Evolutionary conservation across 306 rosid genomes (phyloP), one percentile per base, ranked within the genome.

Genomic region (Quercus aquifolioides): DNA sequence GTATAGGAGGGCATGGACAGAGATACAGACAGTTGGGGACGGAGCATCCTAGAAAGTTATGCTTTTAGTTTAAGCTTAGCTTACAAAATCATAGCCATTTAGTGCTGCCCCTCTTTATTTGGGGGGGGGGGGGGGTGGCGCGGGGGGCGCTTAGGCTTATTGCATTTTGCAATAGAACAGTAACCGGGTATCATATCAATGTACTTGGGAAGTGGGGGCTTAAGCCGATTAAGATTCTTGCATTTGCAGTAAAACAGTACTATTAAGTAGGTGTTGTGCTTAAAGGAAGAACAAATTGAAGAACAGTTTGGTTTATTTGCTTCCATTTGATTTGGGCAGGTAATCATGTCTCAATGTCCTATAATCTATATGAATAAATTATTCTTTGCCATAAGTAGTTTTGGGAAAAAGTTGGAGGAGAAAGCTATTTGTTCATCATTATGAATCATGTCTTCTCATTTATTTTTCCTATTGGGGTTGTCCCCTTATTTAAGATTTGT

Each of bases 11-110:
- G 41, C 9, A 4, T 23, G 4, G 52, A 10, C 52, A 33, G 49
- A 35, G 17, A 67, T 28, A 18, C 13, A 6, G 19, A 8, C 78
- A 58, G 52, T 2, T 6, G 46, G 8, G 43, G 76, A 49, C 62
- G 58, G 76, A 73, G 69, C 82, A 67, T 65, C 73, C 67, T 57
- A 64, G 57, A 69, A 79, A 79, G 59, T 52, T n/a, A 80, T 35
- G 70, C 59, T 10, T 67, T 26, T 41, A 0, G 64, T 51, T 80
- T 56, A 23, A 0, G 64, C 59, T 74, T 41, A 23, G 31, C 54
- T 55, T 58, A 69, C 31, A 46, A 41, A 54, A 81, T 76, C 26
- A 76, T 60, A n/a, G 25, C 67, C 49, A n/a, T 55, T 19, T 21
- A 21, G 68, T 41, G 49, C 25, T 69, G 78, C 6, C 72, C 31